Percentiles rank a stretch among this genome's conserved stretches.
phyloP scores from a whole-genome alignment of 495 filamentous ascomycete genomes.

The Annulohypoxylon bovei region DNA sequence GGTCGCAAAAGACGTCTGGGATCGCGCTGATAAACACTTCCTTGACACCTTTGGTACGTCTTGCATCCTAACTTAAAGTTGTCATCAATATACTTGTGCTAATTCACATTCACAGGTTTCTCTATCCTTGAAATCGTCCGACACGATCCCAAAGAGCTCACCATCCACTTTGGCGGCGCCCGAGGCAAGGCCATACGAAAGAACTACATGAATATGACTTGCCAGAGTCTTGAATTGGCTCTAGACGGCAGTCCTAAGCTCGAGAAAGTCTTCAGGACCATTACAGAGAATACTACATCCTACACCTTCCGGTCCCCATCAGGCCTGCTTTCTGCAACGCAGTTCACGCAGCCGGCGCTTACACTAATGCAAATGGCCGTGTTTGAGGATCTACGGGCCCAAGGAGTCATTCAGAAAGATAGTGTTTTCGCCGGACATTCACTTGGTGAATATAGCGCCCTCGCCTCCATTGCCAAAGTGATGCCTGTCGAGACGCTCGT shows the following conservation, averaged over 20 bases:
- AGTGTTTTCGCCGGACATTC: conserved; percentile 91
- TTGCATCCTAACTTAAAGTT: background rate
- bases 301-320: conserved; percentile 90
- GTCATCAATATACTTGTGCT: conserved; percentile 37
- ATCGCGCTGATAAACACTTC: conserved; percentile 87
- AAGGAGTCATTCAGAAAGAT: conserved; percentile 84
- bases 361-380: conserved; percentile 93
- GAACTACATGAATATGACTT: conserved; percentile 95
- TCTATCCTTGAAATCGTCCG: conserved; percentile 90
- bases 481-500: conserved; percentile 93
- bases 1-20: conserved; percentile 88
- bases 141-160: conserved; percentile 91
- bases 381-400: conserved; percentile 88
- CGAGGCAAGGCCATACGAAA: conserved; percentile 86
- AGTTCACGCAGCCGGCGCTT: conserved; percentile 90
- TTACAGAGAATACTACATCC: conserved; percentile 78
- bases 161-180: conserved; percentile 88
- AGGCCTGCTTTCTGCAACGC: conserved; percentile 85
- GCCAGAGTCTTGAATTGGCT: conserved; percentile 74
- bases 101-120: conserved; percentile 62
- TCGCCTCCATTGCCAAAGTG: conserved; percentile 87
- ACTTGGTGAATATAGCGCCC: conserved; percentile 88
- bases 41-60: conserved; percentile 85
- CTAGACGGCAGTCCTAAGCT: conserved; percentile 82
- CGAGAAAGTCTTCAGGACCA: conserved; percentile 92